phyloP scores from a whole-genome alignment of 1,139 yeast genomes.

The Pichia norvegensis region DNA sequence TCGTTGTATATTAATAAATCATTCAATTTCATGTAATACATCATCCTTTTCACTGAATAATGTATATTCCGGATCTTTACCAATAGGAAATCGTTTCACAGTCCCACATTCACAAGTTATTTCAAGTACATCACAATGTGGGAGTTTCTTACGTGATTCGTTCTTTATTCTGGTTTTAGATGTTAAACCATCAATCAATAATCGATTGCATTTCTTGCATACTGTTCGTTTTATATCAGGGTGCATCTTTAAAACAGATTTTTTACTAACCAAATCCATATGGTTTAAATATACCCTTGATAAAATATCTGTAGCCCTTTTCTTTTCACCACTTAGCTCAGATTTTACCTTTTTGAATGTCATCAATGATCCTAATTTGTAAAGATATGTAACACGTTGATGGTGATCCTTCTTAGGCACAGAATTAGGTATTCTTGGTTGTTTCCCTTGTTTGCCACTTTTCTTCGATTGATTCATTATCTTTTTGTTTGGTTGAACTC shows the following conservation, averaged over 20 bases:
- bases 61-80: constrained; percentile 28
- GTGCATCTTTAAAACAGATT: constrained; percentile 52
- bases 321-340: not conserved
- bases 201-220: constrained; percentile 51
- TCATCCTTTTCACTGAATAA: constrained; percentile 26
- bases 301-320: constrained; percentile 28
- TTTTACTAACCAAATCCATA: constrained; percentile 48
- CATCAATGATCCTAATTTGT: constrained; percentile 40
- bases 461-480: not conserved
- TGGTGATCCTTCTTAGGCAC: constrained; percentile 53
- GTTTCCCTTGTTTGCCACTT: constrained; percentile 5
- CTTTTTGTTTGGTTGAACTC: constrained; percentile 2
- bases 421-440: constrained; percentile 23
- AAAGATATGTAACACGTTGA: constrained; percentile 48
- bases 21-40: constrained; percentile 8
- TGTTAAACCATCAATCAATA: constrained; percentile 40
- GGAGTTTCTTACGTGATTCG: constrained; percentile 22
- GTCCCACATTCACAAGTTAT: constrained; percentile 33
- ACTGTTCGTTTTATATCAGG: constrained; percentile 53
- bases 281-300: constrained; percentile 44
- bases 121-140: constrained; percentile 27
- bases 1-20: not conserved
- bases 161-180: constrained; percentile 31
- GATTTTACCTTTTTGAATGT: constrained; percentile 5
- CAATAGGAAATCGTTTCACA: constrained; percentile 34